Evolutionary conservation across 148 eudicot species (phyloP).

Genomic region (Chenopodium berlandieri): DNA sequence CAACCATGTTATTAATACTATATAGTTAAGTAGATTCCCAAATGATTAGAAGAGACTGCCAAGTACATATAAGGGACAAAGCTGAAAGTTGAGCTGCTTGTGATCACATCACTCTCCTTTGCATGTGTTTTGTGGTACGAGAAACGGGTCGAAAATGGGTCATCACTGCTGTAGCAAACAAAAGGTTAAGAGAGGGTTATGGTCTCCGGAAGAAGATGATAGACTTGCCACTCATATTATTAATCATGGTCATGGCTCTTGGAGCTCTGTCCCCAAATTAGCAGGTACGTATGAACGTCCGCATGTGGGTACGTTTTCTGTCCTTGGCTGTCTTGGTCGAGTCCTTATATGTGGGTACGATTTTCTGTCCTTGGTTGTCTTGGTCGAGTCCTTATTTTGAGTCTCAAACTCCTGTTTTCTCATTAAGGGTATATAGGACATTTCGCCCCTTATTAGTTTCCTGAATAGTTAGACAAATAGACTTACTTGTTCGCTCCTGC

Average conservation of each 20-base stretch:
- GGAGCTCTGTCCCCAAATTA: conserved; percentile 43
- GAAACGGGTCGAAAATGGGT: conserved; percentile 24
- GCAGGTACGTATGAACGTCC: conserved; percentile 18
- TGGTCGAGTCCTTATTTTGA: neutral
- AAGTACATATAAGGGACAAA: conserved; percentile 11
- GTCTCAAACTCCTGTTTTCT: neutral
- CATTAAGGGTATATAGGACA: neutral
- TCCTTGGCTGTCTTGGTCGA: neutral
- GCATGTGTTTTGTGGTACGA: neutral
- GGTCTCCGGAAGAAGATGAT: conserved; percentile 44
- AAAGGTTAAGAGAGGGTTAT: conserved; percentile 41
- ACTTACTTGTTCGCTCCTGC: neutral
- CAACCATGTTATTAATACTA: neutral
- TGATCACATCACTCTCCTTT: neutral
- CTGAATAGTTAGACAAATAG: neutral
- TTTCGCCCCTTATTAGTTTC: neutral
- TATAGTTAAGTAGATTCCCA: conserved; percentile 22
- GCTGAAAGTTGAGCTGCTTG: neutral
- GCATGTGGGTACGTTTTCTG: neutral
- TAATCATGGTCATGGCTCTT: conserved; percentile 36
- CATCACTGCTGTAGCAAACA: conserved; percentile 38
- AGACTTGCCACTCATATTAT: conserved; percentile 32
- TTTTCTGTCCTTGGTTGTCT: too few species aligned
- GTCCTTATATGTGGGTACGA: too few species aligned
- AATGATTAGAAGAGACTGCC: conserved; percentile 25